phyloP scores from a whole-genome alignment of 352 stramenopile species.

The Elongisporangium anandrum region DNA sequence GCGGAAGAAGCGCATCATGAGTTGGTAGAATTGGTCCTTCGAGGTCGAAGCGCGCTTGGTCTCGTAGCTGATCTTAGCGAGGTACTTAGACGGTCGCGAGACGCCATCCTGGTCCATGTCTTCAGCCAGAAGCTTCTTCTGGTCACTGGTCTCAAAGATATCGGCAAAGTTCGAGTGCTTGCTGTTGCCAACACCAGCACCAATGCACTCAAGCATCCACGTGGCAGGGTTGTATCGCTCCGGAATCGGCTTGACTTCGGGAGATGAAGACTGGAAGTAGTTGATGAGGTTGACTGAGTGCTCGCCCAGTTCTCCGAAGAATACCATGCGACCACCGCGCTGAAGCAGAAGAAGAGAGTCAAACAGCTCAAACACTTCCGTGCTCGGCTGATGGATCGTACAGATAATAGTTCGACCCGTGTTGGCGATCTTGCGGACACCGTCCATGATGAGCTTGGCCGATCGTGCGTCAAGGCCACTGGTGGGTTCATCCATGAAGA shows the following conservation, averaged over 20 bases:
- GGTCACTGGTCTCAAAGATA: slow-evolving; percentile 28
- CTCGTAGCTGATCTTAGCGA: slow-evolving; percentile 35
- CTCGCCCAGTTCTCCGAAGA: slow-evolving; percentile 48
- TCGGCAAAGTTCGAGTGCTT: slow-evolving; percentile 34
- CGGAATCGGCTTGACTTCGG: slow-evolving; percentile 26
- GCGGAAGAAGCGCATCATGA: too few relatives aligned
- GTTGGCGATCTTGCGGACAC: too few relatives aligned
- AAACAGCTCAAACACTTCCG: too few relatives aligned
- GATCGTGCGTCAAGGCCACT: too few relatives aligned
- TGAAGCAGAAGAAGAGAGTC: too few relatives aligned
- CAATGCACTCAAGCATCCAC: slow-evolving; percentile 74
- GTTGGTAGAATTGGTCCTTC: slow-evolving; percentile 22
- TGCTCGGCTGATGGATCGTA: too few relatives aligned
- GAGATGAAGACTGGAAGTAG: slow-evolving; percentile 44
- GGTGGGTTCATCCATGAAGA: slow-evolving; percentile 90
- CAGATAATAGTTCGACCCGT: too few relatives aligned
- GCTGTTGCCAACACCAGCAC: slow-evolving; percentile 26
- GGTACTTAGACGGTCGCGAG: slow-evolving; percentile 16
- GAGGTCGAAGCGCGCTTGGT: slow-evolving; percentile 25
- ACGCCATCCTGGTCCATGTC: slow-evolving; percentile 39
- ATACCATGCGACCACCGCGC: slow-evolving; percentile 41
- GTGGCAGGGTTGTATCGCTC: slow-evolving; percentile 71
- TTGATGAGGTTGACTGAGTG: slow-evolving; percentile 40
- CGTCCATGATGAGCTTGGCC: too few relatives aligned
- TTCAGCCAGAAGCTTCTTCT: slow-evolving; percentile 28